These are phyloP conservation scores for Phytophthora tentaculata DNA, from an alignment of 352 stramenopile genomes.

Conservation along the genomic window DNA sequence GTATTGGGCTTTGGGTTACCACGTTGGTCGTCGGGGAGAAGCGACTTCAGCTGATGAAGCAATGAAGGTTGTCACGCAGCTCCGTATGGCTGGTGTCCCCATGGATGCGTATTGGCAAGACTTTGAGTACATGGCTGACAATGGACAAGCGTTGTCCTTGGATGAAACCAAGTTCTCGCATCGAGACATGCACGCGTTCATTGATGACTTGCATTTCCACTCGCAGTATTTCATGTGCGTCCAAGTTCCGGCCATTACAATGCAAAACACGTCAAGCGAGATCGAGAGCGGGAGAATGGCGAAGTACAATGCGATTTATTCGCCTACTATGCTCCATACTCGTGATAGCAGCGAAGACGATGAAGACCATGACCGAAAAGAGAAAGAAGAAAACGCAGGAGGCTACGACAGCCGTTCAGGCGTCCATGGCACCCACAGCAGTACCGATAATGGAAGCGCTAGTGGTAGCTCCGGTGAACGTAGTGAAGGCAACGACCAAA, in stretches of 20 bases:
- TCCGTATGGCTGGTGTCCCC: slow-evolving; percentile 55
- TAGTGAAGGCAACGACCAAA: slow-evolving; percentile 1
- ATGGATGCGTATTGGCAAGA: slow-evolving; percentile 86
- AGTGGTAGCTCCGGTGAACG: background rate
- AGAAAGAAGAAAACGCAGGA: background rate
- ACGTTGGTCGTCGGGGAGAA: slow-evolving; percentile 59
- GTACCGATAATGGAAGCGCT: background rate
- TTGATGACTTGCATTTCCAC: slow-evolving; percentile 85
- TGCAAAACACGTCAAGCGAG: slow-evolving; percentile 23
- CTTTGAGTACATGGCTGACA: slow-evolving; percentile 53
- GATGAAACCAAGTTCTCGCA: slow-evolving; percentile 61
- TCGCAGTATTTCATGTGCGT: slow-evolving; percentile 80
- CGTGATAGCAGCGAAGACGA: background rate
- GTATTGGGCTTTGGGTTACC: slow-evolving; percentile 89
- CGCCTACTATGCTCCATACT: background rate
- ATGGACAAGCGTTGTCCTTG: slow-evolving; percentile 58
- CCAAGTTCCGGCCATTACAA: slow-evolving; percentile 67
- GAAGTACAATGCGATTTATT: slow-evolving; percentile 24
- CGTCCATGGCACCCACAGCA: background rate
- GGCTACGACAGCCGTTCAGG: background rate
- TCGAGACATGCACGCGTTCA: slow-evolving; percentile 50
- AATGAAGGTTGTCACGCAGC: slow-evolving; percentile 38
- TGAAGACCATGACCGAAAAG: background rate
- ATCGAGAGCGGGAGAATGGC: slow-evolving; percentile 4
- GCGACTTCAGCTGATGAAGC: slow-evolving; percentile 28